Percentiles rank a stretch among this genome's conserved stretches.
These are phyloP conservation scores for Pythium myriotylum DNA, from an alignment of 352 stramenopile genomes.

Conservation along the genomic window DNA sequence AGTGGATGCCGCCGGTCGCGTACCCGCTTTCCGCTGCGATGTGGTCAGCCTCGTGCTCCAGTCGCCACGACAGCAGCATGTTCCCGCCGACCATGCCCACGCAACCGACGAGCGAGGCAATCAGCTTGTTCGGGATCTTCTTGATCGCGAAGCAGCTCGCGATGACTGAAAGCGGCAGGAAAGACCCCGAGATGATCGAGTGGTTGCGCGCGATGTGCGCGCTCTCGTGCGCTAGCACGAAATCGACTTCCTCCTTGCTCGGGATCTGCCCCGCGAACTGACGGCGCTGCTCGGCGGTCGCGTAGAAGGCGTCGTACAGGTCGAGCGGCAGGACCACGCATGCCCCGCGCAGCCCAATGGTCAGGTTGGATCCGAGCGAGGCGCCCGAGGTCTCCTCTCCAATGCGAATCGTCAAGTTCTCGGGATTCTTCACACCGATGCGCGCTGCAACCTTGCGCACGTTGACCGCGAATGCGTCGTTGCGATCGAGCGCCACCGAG, in stretches of 20 bases:
- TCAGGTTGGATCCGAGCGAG: conserved; percentile 67
- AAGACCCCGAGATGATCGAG: conserved; percentile 59
- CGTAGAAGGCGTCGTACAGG: conserved; percentile 83
- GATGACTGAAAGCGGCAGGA: conserved; percentile 67
- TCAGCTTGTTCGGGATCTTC: conserved; percentile 77
- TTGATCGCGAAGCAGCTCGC: conserved; percentile 52
- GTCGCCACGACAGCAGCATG: conserved; percentile 71
- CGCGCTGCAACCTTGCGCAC: conserved; percentile 60
- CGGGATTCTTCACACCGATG: conserved; percentile 68
- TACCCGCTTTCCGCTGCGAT: conserved; percentile 71
- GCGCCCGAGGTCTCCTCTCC: conserved; percentile 61
- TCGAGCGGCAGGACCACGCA: conserved; percentile 77
- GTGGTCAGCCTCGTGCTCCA: conserved; percentile 83
- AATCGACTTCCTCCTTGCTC: conserved; percentile 76
- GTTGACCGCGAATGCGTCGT: conserved; percentile 67
- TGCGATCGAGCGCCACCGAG: conserved; percentile 51
- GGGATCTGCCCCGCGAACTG: conserved; percentile 56
- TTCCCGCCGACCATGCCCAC: conserved; percentile 54
- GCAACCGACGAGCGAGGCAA: conserved; percentile 52
- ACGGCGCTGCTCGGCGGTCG: conserved; percentile 41
- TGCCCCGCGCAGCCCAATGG: conserved; percentile 50
- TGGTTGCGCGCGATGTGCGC: conserved; percentile 85
- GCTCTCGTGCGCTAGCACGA: conserved; percentile 82
- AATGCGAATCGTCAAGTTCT: conserved; percentile 69
- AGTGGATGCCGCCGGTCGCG: conserved; percentile 65